phyloP scores from a whole-genome alignment of 345 rosid species.

The Cardamine resedifolia region DNA sequence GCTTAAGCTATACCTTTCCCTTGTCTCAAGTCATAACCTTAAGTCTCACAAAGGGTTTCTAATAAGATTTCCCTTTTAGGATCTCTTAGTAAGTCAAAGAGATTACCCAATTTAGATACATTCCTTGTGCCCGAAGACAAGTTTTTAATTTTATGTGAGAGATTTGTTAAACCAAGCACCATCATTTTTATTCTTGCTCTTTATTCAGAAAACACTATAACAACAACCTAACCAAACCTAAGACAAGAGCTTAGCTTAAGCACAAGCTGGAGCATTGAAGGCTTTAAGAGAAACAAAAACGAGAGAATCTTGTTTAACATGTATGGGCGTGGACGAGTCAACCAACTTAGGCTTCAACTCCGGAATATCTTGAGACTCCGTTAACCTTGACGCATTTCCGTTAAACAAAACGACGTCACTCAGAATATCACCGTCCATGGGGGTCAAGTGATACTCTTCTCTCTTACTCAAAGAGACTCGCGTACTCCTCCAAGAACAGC shows the following conservation, averaged over 20 bases:
- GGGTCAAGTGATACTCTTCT: slow-evolving; percentile 66
- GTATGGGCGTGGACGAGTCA: slow-evolving; percentile 38
- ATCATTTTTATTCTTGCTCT: too few species aligned
- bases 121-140: slow-evolving; percentile 8
- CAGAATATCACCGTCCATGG: slow-evolving; percentile 52
- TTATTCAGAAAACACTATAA: too few species aligned
- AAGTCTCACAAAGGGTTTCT: slow-evolving; percentile 21
- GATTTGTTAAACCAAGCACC: neutral
- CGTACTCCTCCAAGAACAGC: slow-evolving; percentile 18
- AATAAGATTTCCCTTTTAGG: neutral
- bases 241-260: slow-evolving; percentile 23
- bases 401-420: slow-evolving; percentile 58
- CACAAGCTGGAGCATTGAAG: slow-evolving; percentile 59
- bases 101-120: slow-evolving; percentile 6
- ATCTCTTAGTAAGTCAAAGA: neutral
- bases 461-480: slow-evolving; percentile 22
- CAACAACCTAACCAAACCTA: neutral
- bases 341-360: slow-evolving; percentile 45
- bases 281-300: slow-evolving; percentile 44
- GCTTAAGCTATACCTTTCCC: slow-evolving; percentile 38
- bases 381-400: slow-evolving; percentile 51
- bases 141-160: neutral
- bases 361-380: slow-evolving; percentile 44
- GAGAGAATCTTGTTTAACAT: slow-evolving; percentile 43
- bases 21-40: slow-evolving; percentile 9